Evolutionary conservation across 495 filamentous ascomycete genomes (phyloP).

Genomic region (Podospora conica): DNA sequence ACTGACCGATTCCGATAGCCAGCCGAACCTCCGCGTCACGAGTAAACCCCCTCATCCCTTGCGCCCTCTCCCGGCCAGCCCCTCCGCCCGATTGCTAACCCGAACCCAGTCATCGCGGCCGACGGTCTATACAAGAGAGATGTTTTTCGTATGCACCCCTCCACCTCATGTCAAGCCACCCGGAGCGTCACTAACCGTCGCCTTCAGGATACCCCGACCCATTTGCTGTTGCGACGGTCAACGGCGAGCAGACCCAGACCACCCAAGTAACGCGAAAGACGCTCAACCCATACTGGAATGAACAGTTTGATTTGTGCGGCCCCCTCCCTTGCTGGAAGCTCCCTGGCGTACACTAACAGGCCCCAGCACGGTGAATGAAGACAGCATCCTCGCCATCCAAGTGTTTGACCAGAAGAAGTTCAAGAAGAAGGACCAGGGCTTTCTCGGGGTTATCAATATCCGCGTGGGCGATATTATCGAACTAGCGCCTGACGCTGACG

Average conservation of each 20-base stretch:
- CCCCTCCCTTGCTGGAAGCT: constrained; percentile 1
- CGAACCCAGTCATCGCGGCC: constrained; percentile 78
- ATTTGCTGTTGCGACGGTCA: constrained; percentile 93
- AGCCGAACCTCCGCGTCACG: constrained; percentile 59
- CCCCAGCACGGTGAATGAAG: constrained; percentile 74
- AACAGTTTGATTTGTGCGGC: constrained; percentile 90
- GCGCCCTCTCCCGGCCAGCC: background rate
- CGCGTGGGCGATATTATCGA: constrained; percentile 91
- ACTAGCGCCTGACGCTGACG: constrained; percentile 80
- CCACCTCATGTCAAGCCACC: background rate
- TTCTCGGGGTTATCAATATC: constrained; percentile 95
- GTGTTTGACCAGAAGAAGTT: constrained; percentile 99
- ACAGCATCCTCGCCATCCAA: constrained; percentile 93
- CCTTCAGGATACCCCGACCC: constrained; percentile 89
- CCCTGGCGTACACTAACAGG: constrained; percentile 20
- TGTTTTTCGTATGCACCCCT: constrained; percentile 76
- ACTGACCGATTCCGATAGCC: constrained; percentile 32
- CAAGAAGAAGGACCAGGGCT: constrained; percentile 99
- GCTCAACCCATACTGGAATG: constrained; percentile 98
- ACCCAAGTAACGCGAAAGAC: constrained; percentile 95
- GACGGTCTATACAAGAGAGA: constrained; percentile 98
- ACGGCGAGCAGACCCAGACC: constrained; percentile 93
- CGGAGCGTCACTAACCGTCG: constrained; percentile 15
- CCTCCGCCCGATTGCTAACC: constrained; percentile 16
- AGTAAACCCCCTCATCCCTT: constrained; percentile 50